Evolutionary conservation across 345 rosid species (phyloP).

Genomic region (Rubroshorea leprosula): DNA sequence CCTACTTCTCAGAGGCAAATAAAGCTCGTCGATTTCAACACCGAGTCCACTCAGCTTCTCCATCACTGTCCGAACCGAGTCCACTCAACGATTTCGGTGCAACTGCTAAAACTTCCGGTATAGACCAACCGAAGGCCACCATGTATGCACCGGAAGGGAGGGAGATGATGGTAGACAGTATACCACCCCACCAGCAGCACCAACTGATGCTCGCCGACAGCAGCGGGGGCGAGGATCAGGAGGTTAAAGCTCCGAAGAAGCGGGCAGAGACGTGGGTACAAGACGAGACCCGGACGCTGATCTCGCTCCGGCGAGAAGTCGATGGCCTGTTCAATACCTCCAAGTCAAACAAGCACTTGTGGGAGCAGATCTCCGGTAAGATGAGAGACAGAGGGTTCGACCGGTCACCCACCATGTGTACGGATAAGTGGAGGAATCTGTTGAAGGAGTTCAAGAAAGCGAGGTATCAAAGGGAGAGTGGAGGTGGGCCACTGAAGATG

Average conservation of each 20-base stretch:
- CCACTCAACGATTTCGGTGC: background rate
- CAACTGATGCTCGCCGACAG: slow-evolving; percentile 72
- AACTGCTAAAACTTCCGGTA: background rate
- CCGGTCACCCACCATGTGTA: slow-evolving; percentile 92
- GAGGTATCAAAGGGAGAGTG: slow-evolving; percentile 54
- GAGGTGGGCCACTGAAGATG: slow-evolving; percentile 72
- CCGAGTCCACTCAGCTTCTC: background rate
- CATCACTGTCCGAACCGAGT: background rate
- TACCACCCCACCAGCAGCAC: slow-evolving; percentile 42
- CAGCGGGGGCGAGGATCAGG: slow-evolving; percentile 57
- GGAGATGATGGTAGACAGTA: slow-evolving; percentile 68
- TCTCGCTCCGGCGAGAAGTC: slow-evolving; percentile 66
- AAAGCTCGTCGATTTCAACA: background rate
- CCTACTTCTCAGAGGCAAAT: background rate
- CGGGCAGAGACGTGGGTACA: slow-evolving; percentile 97
- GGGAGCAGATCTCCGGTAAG: slow-evolving; percentile 78
- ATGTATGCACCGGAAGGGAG: slow-evolving; percentile 80
- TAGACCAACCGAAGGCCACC: background rate
- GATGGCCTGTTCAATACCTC: slow-evolving; percentile 83
- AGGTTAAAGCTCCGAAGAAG: slow-evolving; percentile 77
- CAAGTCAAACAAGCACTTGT: slow-evolving; percentile 85
- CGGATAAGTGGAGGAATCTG: slow-evolving; percentile 94
- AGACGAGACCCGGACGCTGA: slow-evolving; percentile 80
- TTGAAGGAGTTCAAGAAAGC: slow-evolving; percentile 89
- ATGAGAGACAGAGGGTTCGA: slow-evolving; percentile 92